Evolutionary conservation across 2,329 filamentous ascomycete species (phyloP), one percentile per base, ranked within the genome.

Genomic region (Simplicillium sp.): DNA sequence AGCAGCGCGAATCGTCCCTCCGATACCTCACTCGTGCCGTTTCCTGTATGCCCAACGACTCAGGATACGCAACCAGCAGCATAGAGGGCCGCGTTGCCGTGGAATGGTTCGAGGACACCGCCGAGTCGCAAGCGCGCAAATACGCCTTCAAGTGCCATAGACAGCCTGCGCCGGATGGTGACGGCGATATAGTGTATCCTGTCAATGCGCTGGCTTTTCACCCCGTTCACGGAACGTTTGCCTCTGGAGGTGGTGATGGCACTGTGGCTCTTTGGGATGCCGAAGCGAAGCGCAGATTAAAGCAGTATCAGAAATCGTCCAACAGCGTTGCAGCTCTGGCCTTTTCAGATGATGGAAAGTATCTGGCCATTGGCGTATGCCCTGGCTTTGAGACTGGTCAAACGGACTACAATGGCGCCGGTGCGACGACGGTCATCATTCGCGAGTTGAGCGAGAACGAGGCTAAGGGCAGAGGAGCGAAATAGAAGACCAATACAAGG

Each of bases 141-240:
- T 98, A 97, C 60, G 92, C 92, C 12, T 98, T 98, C 77, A 98
- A 98, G 64, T 98, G 92, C 64, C 92, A 98, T 64, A 78, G 92
- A 4, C 87, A 94, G 60, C 73, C 80, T 2, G 72, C 70, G 9
- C 64, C 77, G 2, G 73, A 81, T 33, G 71, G 73, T 9, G 74
- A 75, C 32, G 79, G 72, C 25, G 89, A 95, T 54, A 74, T 95
- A 4, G 87, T 96, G 3, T 95, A 89, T 55, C 89, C 89, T 0
- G 89, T 96, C 50, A 92, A 96, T 56, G 84, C 88, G 3, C 73
- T 96, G 7, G 80, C 86, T 1, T 96, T 94, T 66, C 88, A 96
- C 60, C 87, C 87, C 0, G 64, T 83, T 3, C 75, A 77, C 54
- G 87, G 87, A 46, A 94, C 87, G 0, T 95, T 96, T 60, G 89